phyloP scores from a whole-genome alignment of 352 stramenopile genomes.

The Pythium utonaiense region DNA sequence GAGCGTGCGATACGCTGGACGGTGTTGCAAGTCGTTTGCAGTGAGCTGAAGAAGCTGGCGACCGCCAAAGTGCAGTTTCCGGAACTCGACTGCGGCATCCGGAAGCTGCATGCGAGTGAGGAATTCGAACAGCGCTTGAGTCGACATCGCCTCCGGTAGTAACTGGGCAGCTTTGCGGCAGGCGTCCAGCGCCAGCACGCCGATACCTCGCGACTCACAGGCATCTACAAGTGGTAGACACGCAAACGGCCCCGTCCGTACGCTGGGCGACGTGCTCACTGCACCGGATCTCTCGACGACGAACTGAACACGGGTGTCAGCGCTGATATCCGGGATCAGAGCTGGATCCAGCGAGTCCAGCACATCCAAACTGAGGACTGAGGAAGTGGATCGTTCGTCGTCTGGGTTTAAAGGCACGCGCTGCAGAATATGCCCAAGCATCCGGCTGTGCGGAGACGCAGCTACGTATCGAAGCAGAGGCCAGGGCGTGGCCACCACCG shows the following conservation, averaged over 20 bases:
- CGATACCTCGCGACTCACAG: conserved; percentile 23
- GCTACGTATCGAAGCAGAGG: conserved; percentile 46
- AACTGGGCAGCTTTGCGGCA: conserved; percentile 46
- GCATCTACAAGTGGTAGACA: conserved; percentile 44
- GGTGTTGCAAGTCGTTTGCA: conserved; percentile 50
- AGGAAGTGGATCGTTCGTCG: background rate
- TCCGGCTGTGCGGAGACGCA: conserved; percentile 45
- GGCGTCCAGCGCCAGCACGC: conserved; percentile 54
- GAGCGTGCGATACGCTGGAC: conserved; percentile 40
- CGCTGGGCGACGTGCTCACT: too few relatives aligned
- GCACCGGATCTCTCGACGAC: too few relatives aligned
- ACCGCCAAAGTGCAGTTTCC: conserved; percentile 37
- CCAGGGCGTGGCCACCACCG: conserved; percentile 18
- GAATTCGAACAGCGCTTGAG: conserved; percentile 40
- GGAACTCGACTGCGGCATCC: conserved; percentile 46
- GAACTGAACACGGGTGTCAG: conserved; percentile 26
- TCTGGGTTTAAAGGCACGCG: background rate
- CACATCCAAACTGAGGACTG: conserved; percentile 32
- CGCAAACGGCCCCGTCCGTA: conserved; percentile 39
- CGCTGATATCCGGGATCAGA: conserved; percentile 37
- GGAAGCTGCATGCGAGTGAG: conserved; percentile 46
- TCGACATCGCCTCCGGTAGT: conserved; percentile 59
- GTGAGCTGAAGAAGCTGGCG: conserved; percentile 41
- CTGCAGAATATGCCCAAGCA: conserved; percentile 35
- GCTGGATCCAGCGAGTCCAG: conserved; percentile 28